Evolutionary conservation across 352 stramenopile genomes (phyloP).

Genomic region (Halophytophthora batemanensis): DNA sequence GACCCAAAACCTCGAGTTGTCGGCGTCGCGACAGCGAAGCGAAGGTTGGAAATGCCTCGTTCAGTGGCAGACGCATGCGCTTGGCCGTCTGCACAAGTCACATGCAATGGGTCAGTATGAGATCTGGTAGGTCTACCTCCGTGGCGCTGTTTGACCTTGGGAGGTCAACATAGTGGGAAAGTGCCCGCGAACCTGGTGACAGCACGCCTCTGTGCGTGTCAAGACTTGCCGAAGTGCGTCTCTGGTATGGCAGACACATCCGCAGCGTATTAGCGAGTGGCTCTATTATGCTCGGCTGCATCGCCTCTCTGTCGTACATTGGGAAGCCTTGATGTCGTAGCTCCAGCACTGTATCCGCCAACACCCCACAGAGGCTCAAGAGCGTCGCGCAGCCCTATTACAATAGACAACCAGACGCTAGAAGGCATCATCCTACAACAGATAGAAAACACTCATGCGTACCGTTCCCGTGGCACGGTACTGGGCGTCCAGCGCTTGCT

Average conservation of each 20-base stretch:
- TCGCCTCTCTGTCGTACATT: conserved; percentile 1
- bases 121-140: too few species aligned
- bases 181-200: conserved; percentile 6
- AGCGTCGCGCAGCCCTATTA: conserved; percentile 20
- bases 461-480: conserved; percentile 17
- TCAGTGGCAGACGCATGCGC: conserved; percentile 13
- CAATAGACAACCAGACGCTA: not conserved
- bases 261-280: not conserved
- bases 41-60: conserved; percentile 16
- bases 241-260: conserved; percentile 3
- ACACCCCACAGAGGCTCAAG: conserved; percentile 15
- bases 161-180: not conserved
- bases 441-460: not conserved
- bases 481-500: conserved; percentile 25
- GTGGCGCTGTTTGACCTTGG: too few species aligned
- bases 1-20: conserved; percentile 12
- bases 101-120: not conserved
- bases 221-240: conserved; percentile 16
- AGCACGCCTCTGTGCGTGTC: conserved; percentile 7
- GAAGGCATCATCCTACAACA: not conserved
- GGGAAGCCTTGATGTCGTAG: conserved; percentile 12
- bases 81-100: conserved; percentile 14
- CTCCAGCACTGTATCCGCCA: conserved; percentile 15
- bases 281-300: not conserved
- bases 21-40: conserved; percentile 1